Conservation (phyloP, 345 rosid species). For the Orychophragmus violaceus region DNA sequence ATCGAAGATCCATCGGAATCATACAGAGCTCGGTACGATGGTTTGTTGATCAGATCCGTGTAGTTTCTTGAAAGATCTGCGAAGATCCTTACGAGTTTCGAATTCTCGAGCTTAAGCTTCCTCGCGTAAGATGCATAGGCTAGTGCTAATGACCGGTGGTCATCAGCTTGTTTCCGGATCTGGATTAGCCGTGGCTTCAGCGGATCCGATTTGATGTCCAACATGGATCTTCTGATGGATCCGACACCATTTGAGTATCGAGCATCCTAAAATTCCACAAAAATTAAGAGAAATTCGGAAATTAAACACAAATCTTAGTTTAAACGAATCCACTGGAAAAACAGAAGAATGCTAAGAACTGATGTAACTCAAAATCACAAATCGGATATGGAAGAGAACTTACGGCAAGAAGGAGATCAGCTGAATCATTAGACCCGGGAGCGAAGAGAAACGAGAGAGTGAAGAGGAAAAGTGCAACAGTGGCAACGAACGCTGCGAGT, state of each 20-base stretch:
- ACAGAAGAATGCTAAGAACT: too few species aligned
- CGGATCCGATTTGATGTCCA: constrained; percentile 85
- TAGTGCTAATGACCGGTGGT: constrained; percentile 67
- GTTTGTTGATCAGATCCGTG: constrained; percentile 75
- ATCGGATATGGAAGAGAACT: constrained; percentile 13
- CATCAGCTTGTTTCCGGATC: constrained; percentile 97
- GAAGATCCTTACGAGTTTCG: constrained; percentile 76
- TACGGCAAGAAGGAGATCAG: constrained; percentile 48
- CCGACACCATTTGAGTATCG: constrained; percentile 38
- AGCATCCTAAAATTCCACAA: constrained; percentile 35
- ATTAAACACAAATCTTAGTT: constrained; percentile 2
- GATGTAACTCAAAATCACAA: too few species aligned
- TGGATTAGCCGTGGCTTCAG: constrained; percentile 80
- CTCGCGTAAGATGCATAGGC: constrained; percentile 92
- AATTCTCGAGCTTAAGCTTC: constrained; percentile 91
- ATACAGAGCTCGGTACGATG: constrained; percentile 49
- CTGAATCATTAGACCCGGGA: constrained; percentile 36
- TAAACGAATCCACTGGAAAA: too few species aligned
- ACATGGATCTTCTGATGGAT: constrained; percentile 61
- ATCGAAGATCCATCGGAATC: constrained; percentile 59
- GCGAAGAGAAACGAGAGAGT: constrained; percentile 45
- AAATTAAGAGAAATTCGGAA: neutral
- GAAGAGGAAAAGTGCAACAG: constrained; percentile 43
- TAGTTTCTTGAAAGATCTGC: constrained; percentile 83
- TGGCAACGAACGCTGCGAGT: constrained; percentile 39